Base-by-base conservation (phyloP, 192 early-diverging fungal species). In the Coemansia sp. region DNA sequence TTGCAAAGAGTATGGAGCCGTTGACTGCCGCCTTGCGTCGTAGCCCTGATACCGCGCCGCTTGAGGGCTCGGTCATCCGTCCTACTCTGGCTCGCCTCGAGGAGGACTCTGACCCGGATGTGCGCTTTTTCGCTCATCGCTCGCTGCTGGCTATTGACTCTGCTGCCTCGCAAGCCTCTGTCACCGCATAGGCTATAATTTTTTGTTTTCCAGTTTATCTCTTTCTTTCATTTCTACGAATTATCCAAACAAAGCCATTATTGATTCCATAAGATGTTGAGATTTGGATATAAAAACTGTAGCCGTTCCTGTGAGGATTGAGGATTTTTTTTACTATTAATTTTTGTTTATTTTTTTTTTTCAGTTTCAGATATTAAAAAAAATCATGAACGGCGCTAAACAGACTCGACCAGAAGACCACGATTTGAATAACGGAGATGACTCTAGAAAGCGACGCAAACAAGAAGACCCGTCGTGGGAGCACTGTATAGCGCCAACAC, bases 31-130 rank as follows among this genome's bases (percentile, higher is more conserved):
- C 94, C 7, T 86, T 97, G 62, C 90, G 90, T 72, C 85, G 85
- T 51, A 86, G 81, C 67, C 73, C 86, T 9, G 89, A 92, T 24
- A 88, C 92, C 8, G 85, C 80, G 29, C 69, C 72, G 12, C 71
- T 94, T 9, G 75, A 95, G 47, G 79, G 84, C 29, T 87, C 90
- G 22, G 83, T 91, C 60, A 87, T 98, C 69, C 91, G 91, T 67
- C 93, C 96, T 13, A 90, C 91, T 31, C 89, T 99, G 55, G 78
- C 79, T 59, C 96, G 92, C 66, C 87, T 99, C 60, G 87, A 89
- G 52, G 91, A 94, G 75, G 98, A 99, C 78, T 68, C 86, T 18
- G 98, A 99, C 73, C 89, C 88, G 9, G 98, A 99, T 75, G 98
- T 99, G 34, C 89, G 94, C 66, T 99, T 87, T 84, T 99, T 91